Percentiles rank a stretch among this genome's conserved stretches.
phyloP scores from a whole-genome alignment of 2,329 filamentous ascomycete genomes.

The Chrysoporthe austroafricana region DNA sequence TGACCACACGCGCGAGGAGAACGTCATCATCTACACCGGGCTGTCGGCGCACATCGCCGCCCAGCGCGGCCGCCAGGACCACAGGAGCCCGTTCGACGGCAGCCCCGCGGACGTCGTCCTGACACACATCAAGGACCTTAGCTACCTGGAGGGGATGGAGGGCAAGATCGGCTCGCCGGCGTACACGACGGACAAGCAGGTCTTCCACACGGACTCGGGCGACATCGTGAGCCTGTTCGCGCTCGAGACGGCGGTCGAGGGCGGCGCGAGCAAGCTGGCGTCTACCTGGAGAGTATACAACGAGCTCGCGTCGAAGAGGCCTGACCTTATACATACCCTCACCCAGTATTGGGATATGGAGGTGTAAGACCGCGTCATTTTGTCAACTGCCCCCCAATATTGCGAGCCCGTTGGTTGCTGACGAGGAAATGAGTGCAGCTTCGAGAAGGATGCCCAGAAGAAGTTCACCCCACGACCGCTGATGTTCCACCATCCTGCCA shows the following conservation, averaged over 20 bases:
- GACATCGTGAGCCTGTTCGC: slow-evolving; percentile 64
- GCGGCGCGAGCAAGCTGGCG: slow-evolving; percentile 61
- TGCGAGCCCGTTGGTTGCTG: not conserved
- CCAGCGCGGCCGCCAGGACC: slow-evolving; percentile 57
- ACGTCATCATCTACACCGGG: slow-evolving; percentile 63
- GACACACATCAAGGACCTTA: slow-evolving; percentile 66
- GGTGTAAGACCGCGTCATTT: slow-evolving; percentile 38
- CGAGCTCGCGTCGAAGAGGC: slow-evolving; percentile 59
- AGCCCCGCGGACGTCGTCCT: slow-evolving; percentile 56
- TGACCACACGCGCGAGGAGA: slow-evolving; percentile 58
- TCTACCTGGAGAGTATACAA: slow-evolving; percentile 66
- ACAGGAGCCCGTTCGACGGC: slow-evolving; percentile 43
- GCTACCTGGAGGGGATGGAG: slow-evolving; percentile 38
- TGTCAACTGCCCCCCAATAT: slow-evolving; percentile 39
- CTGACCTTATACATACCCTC: slow-evolving; percentile 63
- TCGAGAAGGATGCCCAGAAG: slow-evolving; percentile 48
- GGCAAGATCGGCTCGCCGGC: slow-evolving; percentile 58
- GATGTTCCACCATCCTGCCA: slow-evolving; percentile 58
- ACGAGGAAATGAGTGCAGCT: slow-evolving; percentile 43
- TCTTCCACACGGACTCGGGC: slow-evolving; percentile 64
- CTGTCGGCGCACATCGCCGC: slow-evolving; percentile 61
- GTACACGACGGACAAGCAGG: slow-evolving; percentile 64
- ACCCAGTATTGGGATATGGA: slow-evolving; percentile 55
- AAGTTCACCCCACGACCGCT: slow-evolving; percentile 55
- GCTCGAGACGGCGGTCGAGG: slow-evolving; percentile 54